Base-by-base conservation (phyloP, 1,284 basidiomycete species). In the Ganoderma boninense region DNA sequence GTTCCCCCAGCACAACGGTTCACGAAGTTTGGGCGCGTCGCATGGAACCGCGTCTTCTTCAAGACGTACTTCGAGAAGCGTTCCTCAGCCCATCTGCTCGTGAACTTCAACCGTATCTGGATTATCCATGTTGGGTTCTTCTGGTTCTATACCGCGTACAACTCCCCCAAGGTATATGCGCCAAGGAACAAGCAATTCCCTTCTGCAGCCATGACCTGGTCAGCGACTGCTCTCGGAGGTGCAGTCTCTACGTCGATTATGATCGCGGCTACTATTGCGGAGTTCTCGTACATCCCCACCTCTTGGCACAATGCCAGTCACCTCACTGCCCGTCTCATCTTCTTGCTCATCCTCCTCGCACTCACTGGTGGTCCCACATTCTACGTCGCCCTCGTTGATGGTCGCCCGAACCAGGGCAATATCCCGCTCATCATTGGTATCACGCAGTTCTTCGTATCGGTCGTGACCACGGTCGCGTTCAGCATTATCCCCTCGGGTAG, bases 21-120 rank as follows among this genome's bases (percentile, higher is more conserved):
- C 84, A 92, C 93, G 90, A 96, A 92, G 81, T 90, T 98, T 77
- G 92, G 93, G 79, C 90, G 92, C 73, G 90, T 98, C 69, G 95
- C 97, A 69, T 98, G 97, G 97, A 91, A 90, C 76, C 88, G 88
- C 70, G 95, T 96, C 59, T 98, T 98, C 83, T 97, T 97, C 90
- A 98, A 98, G 86, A 98, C 97, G 0, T 98, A 96, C 83, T 94
- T 91, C 73, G 97, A 98, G 84, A 97, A 96, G 80, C 94, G 97
- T 46, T 97, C 97, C n/a, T 89, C 89, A 71, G 89, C 93, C 35
- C 97, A 98, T 83, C 88, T 98, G 42, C 87, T 98, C 74, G 95
- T 98, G 86, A 97, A 98, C 85, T 98, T 98, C 85, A 98, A 98
- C 82, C 95, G 97, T 66, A 89, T 98, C 78, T 98, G 96, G 97